A percentile compares a stretch with the other conserved stretches of the same genome.
phyloP scores from a whole-genome alignment of 2,329 filamentous ascomycete species.

The Aureobasidium sp. region DNA sequence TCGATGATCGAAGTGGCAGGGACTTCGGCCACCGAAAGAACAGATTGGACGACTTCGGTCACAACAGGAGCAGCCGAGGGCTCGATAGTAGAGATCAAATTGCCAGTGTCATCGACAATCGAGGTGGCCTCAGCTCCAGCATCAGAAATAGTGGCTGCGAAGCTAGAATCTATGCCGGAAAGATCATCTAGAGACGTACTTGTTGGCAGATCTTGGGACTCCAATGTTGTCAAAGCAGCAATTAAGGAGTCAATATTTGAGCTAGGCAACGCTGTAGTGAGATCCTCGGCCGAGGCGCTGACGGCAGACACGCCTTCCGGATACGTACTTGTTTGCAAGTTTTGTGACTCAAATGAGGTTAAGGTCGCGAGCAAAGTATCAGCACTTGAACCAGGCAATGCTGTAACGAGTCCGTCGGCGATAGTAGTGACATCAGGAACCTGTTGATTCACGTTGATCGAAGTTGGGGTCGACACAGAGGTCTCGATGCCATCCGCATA shows the following conservation, averaged over 20 bases:
- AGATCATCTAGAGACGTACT: background rate
- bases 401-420: background rate
- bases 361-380: background rate
- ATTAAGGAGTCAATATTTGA: background rate
- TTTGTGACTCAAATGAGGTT: background rate
- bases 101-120: too few relatives aligned
- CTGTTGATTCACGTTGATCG: background rate
- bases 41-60: too few relatives aligned
- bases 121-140: too few relatives aligned
- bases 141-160: background rate
- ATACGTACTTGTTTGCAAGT: background rate
- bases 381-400: background rate
- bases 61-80: too few relatives aligned
- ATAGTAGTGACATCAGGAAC: background rate
- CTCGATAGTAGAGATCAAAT: too few relatives aligned
- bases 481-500: background rate
- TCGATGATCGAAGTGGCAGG: too few relatives aligned
- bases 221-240: background rate
- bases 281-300: background rate
- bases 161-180: background rate
- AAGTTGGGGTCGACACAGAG: background rate
- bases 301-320: background rate
- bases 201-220: background rate
- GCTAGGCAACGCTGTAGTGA: background rate
- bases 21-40: too few relatives aligned